Evolutionary conservation across 2,329 filamentous ascomycete genomes (phyloP).

Genomic region (Alternaria solani): DNA sequence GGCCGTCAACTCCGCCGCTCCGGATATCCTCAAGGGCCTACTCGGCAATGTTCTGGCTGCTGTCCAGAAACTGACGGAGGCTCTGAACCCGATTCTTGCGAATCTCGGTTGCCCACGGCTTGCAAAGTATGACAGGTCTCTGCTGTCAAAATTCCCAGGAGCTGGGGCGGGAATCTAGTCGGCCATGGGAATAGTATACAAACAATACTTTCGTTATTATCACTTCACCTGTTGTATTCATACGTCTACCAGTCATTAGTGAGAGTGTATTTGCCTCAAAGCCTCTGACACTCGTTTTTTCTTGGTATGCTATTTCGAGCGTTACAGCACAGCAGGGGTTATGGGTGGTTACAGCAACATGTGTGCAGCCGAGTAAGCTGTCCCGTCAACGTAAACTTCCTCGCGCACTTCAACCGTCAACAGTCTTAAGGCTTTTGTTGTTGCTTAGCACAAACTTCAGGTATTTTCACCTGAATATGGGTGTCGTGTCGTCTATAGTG

Average conservation of each 20-base stretch:
- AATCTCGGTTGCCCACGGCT: conserved; percentile 26
- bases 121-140: conserved; percentile 21
- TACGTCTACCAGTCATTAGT: not conserved
- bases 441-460: not conserved
- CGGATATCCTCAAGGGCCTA: conserved; percentile 25
- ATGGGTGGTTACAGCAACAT: not conserved
- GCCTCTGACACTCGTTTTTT: not conserved
- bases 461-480: not conserved
- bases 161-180: conserved; percentile 4
- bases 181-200: not conserved
- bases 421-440: not conserved
- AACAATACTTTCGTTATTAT: not conserved
- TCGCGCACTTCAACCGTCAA: not conserved
- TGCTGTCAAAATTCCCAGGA: conserved; percentile 28
- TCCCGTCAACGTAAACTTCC: not conserved
- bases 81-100: conserved; percentile 21
- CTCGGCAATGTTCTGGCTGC: conserved; percentile 24
- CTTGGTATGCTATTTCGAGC: not conserved
- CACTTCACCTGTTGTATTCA: not conserved
- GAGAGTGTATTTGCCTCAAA: not conserved
- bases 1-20: conserved; percentile 20
- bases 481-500: too few relatives aligned
- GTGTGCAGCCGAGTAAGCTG: not conserved
- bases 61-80: conserved; percentile 25
- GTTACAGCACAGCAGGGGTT: not conserved